These are phyloP conservation scores for Fusarium sp. DNA, from an alignment of 2,329 filamentous ascomycete species.

Conservation along the genomic window DNA sequence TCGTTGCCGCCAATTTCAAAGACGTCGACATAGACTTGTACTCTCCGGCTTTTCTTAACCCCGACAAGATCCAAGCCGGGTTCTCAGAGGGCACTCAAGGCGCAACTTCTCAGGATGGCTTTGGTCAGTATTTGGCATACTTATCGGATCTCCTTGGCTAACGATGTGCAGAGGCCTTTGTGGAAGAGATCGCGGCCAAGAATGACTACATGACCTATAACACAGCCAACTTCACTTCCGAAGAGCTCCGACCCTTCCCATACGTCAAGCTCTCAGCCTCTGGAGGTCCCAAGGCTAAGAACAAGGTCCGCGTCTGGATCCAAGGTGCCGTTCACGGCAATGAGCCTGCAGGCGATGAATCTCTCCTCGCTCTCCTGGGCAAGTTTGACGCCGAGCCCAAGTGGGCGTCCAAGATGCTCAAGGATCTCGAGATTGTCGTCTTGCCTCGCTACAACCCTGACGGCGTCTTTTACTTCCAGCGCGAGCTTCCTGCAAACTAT, in stretches of 20 bases:
- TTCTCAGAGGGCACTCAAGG: constrained; percentile 33
- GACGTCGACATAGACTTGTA: constrained; percentile 25
- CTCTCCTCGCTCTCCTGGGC: constrained; percentile 46
- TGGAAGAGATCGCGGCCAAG: constrained; percentile 18
- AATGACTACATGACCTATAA: constrained; percentile 31
- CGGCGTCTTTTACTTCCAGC: constrained; percentile 51
- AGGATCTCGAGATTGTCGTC: constrained; percentile 46
- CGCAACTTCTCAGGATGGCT: constrained; percentile 26
- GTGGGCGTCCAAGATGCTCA: constrained; percentile 45
- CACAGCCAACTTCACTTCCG: constrained; percentile 30
- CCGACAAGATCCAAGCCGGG: not conserved
- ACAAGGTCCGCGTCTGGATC: constrained; percentile 48
- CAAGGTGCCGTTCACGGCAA: constrained; percentile 51
- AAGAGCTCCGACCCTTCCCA: constrained; percentile 32
- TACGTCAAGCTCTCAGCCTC: constrained; percentile 28
- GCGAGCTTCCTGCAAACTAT: constrained; percentile 43
- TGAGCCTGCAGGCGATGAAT: constrained; percentile 49
- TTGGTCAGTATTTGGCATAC: constrained; percentile 1
- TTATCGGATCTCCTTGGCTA: not conserved
- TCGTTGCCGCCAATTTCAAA: constrained; percentile 32
- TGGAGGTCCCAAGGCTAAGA: not conserved
- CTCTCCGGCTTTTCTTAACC: constrained; percentile 17
- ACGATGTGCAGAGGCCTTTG: constrained; percentile 6
- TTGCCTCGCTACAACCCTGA: constrained; percentile 50
- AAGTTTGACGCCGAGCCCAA: constrained; percentile 45